A percentile compares a stretch with the other conserved stretches of the same genome.
phyloP scores from a whole-genome alignment of 2,329 filamentous ascomycete genomes.

The Cercospora sp. region DNA sequence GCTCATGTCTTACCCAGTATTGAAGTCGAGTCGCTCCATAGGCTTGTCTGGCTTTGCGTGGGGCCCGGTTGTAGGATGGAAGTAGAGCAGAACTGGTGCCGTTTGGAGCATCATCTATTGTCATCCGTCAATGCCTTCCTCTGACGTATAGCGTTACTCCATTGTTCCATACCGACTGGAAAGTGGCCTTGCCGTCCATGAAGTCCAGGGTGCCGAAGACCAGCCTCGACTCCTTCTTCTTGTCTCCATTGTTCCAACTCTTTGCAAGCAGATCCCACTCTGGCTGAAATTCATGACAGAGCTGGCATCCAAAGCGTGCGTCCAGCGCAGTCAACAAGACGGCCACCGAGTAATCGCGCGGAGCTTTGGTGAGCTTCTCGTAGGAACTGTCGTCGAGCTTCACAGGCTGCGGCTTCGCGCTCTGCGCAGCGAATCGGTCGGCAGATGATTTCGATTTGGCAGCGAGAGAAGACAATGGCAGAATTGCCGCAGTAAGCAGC shows the following conservation, averaged over 20 bases:
- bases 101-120: conserved; percentile 88
- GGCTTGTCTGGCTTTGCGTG: conserved; percentile 69
- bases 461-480: conserved; percentile 61
- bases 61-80: conserved; percentile 80
- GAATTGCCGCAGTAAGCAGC: conserved; percentile 59
- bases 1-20: conserved; percentile 62
- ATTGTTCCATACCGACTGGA: conserved; percentile 70
- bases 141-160: neutral
- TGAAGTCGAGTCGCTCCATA: conserved; percentile 83
- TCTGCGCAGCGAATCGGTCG: conserved; percentile 71
- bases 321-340: conserved; percentile 88
- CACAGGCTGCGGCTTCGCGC: conserved; percentile 69
- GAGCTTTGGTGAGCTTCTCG: conserved; percentile 70
- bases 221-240: conserved; percentile 68
- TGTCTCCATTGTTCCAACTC: conserved; percentile 86
- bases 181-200: conserved; percentile 75
- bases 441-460: conserved; percentile 52
- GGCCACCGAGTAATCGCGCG: conserved; percentile 79
- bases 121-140: conserved; percentile 10
- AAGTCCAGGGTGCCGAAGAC: conserved; percentile 89
- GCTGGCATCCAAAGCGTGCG: conserved; percentile 74
- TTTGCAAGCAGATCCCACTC: conserved; percentile 87
- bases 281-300: conserved; percentile 89
- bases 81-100: conserved; percentile 84
- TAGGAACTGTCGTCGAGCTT: conserved; percentile 78